Percentiles rank a stretch among this genome's conserved stretches.
Conservation (phyloP, 2,329 filamentous ascomycete genomes). For the Proliferodiscus dingleyae region DNA sequence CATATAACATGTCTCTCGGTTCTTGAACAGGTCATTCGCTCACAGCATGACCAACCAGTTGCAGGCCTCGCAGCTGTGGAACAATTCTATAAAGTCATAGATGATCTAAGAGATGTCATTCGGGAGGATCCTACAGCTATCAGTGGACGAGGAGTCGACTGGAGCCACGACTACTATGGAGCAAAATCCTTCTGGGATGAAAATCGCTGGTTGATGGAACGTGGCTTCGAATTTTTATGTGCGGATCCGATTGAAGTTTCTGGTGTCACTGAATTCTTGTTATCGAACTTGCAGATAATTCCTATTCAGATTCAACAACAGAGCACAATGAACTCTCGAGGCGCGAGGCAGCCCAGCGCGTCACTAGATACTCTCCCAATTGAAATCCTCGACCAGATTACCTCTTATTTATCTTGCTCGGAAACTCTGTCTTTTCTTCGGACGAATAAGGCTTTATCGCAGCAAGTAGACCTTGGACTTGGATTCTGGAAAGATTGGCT, state of each 20-base stretch:
- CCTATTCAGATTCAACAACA: background rate
- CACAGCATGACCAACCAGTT: background rate
- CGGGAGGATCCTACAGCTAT: conserved; percentile 2
- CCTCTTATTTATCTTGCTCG: conserved; percentile 1
- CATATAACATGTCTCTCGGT: conserved; percentile 5
- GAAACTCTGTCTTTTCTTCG: conserved; percentile 3
- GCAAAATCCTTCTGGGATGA: conserved; percentile 7
- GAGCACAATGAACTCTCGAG: background rate
- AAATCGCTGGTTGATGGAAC: conserved; percentile 5
- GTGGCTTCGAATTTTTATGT: conserved; percentile 8
- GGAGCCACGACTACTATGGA: conserved; percentile 11
- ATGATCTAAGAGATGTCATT: background rate
- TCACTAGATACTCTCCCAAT: conserved; percentile 7
- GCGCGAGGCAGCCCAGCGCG: background rate
- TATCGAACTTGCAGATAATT: conserved; percentile 5
- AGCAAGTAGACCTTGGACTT: conserved; percentile 1
- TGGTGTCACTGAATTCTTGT: conserved; percentile 5
- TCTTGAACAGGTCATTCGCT: conserved; percentile 2
- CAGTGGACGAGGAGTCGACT: conserved; percentile 6
- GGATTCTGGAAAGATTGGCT: conserved; percentile 8
- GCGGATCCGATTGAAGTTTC: conserved; percentile 10
- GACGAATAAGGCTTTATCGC: conserved; percentile 1
- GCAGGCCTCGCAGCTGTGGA: background rate
- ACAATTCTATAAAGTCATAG: background rate
- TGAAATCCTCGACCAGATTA: conserved; percentile 6